A percentile compares a stretch with the other conserved stretches of the same genome.
Conservation (phyloP, 2,329 filamentous ascomycete species). For the Pyrenochaeta sp. region DNA sequence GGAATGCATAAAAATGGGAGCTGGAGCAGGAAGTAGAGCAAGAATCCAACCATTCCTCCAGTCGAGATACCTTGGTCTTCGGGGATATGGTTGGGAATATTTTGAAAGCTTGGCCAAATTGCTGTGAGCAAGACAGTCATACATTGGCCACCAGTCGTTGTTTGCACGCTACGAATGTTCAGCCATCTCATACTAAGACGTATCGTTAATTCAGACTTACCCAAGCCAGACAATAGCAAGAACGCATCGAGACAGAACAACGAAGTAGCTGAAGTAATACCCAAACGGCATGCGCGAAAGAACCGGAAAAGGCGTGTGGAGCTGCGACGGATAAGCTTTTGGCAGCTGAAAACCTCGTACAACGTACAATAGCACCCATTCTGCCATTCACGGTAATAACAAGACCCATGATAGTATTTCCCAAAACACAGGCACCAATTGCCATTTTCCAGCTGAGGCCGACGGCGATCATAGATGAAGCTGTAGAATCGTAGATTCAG, state of each 20-base stretch:
- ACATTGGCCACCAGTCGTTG: slow-evolving; percentile 30
- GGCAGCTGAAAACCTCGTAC: neutral
- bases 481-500: neutral
- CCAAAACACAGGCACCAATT: slow-evolving; percentile 43
- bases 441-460: slow-evolving; percentile 39
- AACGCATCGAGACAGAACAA: slow-evolving; percentile 42
- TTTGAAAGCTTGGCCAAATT: slow-evolving; percentile 33
- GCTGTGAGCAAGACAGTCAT: slow-evolving; percentile 34
- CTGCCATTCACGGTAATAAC: slow-evolving; percentile 37
- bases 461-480: slow-evolving; percentile 40
- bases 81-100: slow-evolving; percentile 30
- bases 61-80: slow-evolving; percentile 25
- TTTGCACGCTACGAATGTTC: slow-evolving; percentile 25
- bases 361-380: slow-evolving; percentile 32
- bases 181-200: slow-evolving; percentile 3
- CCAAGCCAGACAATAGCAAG: slow-evolving; percentile 47
- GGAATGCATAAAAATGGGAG: slow-evolving; percentile 35
- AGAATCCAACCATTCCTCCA: slow-evolving; percentile 28
- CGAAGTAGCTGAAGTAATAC: slow-evolving; percentile 35
- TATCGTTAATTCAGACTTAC: slow-evolving; percentile 14
- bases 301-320: slow-evolving; percentile 34
- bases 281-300: slow-evolving; percentile 32
- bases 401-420: slow-evolving; percentile 38
- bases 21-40: slow-evolving; percentile 36
- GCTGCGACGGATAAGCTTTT: slow-evolving; percentile 17